Evolutionary conservation across 163 green algal genomes (phyloP), one percentile per base, ranked within the genome.

Genomic region (Scenedesmus sp.): DNA sequence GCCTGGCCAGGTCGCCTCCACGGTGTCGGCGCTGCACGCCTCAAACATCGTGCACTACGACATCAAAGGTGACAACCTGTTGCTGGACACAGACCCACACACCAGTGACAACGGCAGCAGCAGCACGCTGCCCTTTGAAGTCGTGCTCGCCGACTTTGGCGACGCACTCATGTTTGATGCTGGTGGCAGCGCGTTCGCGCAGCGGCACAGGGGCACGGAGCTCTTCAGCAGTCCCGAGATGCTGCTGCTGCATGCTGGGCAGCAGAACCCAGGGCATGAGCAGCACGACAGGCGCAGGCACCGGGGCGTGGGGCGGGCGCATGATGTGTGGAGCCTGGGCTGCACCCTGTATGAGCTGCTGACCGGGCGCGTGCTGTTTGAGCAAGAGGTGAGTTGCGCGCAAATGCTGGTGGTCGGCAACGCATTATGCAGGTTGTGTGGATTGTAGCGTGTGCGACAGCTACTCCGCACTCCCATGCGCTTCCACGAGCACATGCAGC

Each of bases 311-410:
- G 94, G 94, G 12, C 84, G 89, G 7, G 89, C 95, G 2, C 93
- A 91, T 37, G 97, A 99, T 90, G 95, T 99, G 24, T 99, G 97
- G 97, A 96, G 94, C 15, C 85, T 98, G 6, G 97, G 96, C 5
- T 98, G 96, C 93, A 94, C 96, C 20, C 91, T 97, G 16, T 99
- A 96, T 91, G 96, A 98, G 93, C 91, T 99, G 44, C 96, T 97
- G 40, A 93, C 89, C 4, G 95, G 93, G 20, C 49, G 3, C 0
- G 78, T 93, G 87, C 89, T 96, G 70, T 85, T 93, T 91, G 72
- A 85, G 18, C 78, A 82, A 7, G 61, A 92, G 88, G 88, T 92
- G 59, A 49, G 81, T 37, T 20, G 56, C 35, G 13, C 43, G 16
- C 1, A 33, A 33, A 22, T 56, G 82, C 1, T 35, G 22, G 56